Evolutionary conservation across 1,284 basidiomycete species (phyloP).

Genomic region (Pholiota adiposa): DNA sequence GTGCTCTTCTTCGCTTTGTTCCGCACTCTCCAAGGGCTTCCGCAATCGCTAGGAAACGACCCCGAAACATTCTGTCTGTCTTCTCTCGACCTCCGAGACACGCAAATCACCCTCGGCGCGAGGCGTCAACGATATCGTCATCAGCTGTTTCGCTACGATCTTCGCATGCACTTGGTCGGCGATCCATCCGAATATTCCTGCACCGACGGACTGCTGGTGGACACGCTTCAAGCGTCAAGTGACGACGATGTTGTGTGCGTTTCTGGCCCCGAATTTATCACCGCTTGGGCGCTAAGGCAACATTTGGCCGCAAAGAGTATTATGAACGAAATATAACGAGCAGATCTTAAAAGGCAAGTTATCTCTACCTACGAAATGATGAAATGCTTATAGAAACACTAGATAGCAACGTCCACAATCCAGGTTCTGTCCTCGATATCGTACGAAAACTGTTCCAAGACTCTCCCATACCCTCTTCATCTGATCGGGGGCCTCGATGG

Average conservation of each 20-base stretch:
- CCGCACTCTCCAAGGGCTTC: background rate
- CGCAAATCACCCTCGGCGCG: background rate
- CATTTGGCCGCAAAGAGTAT: background rate
- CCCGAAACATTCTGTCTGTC: background rate
- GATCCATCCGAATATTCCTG: background rate
- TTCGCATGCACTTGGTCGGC: conserved; percentile 1
- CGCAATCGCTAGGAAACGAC: too few species aligned
- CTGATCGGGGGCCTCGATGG: conserved; percentile 7
- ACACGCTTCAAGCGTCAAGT: background rate
- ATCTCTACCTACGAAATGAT: background rate
- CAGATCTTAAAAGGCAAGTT: background rate
- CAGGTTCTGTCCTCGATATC: background rate
- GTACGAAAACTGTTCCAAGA: background rate
- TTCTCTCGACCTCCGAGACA: background rate
- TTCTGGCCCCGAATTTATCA: background rate
- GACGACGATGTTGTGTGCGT: background rate
- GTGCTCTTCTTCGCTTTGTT: background rate
- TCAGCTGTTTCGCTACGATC: background rate
- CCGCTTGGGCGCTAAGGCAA: background rate
- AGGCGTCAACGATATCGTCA: background rate
- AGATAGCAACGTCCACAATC: background rate
- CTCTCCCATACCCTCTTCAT: background rate
- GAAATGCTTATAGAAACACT: background rate
- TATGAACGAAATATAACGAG: background rate
- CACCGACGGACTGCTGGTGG: conserved; percentile 1